phyloP scores from a whole-genome alignment of 345 rosid genomes.

The Euphorbia lathyris region DNA sequence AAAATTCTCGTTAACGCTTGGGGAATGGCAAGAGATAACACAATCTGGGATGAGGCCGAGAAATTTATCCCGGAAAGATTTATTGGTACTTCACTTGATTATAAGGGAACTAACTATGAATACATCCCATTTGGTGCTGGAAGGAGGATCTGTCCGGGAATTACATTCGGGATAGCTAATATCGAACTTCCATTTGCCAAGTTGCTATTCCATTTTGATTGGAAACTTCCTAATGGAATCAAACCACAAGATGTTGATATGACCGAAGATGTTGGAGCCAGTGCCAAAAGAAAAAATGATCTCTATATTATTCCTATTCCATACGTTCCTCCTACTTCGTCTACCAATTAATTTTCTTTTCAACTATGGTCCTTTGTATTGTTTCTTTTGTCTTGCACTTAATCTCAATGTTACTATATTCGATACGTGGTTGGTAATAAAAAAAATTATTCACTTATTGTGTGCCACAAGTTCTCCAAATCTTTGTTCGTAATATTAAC shows the following conservation, averaged over 20 bases:
- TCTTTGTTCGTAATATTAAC: too few relatives aligned
- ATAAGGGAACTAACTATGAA: conserved; percentile 2
- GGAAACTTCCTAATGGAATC: not conserved
- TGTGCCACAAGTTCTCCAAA: too few relatives aligned
- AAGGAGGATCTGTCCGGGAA: conserved; percentile 5
- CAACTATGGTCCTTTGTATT: too few relatives aligned
- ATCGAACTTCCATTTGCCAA: conserved; percentile 1
- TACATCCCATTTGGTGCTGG: conserved; percentile 6
- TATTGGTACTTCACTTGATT: not conserved
- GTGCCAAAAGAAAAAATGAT: not conserved
- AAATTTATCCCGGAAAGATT: conserved; percentile 14
- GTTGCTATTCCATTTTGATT: too few relatives aligned
- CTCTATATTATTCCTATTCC: not conserved
- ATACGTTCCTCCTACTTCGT: too few relatives aligned
- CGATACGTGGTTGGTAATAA: too few relatives aligned
- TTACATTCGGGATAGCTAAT: not conserved
- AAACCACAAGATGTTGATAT: conserved; percentile 3
- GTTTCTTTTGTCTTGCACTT: too few relatives aligned
- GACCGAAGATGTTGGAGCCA: not conserved
- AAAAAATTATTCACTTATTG: too few relatives aligned
- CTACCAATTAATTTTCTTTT: too few relatives aligned
- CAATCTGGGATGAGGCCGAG: conserved; percentile 9
- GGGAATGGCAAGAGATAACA: conserved; percentile 4
- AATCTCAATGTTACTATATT: too few relatives aligned
- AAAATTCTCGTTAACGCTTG: conserved; percentile 8